A percentile compares a stretch with the other conserved stretches of the same genome.
phyloP scores from a whole-genome alignment of 768 basidiomycete genomes.

The Clavaria fumosa region DNA sequence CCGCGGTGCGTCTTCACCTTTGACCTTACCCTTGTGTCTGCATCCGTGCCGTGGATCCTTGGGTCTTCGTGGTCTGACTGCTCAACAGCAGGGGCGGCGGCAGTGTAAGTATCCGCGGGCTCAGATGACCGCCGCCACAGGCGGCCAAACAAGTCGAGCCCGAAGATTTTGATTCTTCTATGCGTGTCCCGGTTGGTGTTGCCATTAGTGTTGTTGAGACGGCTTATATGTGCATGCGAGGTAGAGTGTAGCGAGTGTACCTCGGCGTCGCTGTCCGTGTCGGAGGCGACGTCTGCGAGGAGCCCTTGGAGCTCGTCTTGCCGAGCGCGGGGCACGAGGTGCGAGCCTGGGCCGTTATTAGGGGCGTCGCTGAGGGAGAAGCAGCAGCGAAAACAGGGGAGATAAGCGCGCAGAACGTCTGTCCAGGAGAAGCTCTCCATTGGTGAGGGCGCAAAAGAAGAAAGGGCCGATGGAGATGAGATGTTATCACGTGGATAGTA shows the following conservation, averaged over 20 bases:
- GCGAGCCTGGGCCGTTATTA: conserved; percentile 17
- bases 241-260: conserved; percentile 52
- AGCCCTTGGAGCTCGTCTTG: conserved; percentile 26
- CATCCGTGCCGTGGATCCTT: too few species aligned
- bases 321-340: conserved; percentile 23
- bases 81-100: conserved; percentile 38
- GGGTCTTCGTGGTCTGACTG: too few species aligned
- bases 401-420: conserved; percentile 45
- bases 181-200: conserved; percentile 19
- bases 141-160: conserved; percentile 52
- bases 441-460: too few species aligned
- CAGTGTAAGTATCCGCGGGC: conserved; percentile 44
- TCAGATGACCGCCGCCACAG: too few species aligned
- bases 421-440: conserved; percentile 41
- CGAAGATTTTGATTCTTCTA: conserved; percentile 41
- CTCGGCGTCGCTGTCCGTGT: conserved; percentile 42
- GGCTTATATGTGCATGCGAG: conserved; percentile 25
- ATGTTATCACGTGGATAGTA: too few species aligned
- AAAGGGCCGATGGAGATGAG: too few species aligned
- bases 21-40: too few species aligned
- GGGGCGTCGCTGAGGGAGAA: conserved; percentile 10
- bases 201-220: conserved; percentile 13
- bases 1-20: too few species aligned
- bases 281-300: conserved; percentile 20
- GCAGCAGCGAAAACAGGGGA: conserved; percentile 33